Evolutionary conservation across 2,329 filamentous ascomycete species (phyloP).

Genomic region (Pochonia chlamydosporia): DNA sequence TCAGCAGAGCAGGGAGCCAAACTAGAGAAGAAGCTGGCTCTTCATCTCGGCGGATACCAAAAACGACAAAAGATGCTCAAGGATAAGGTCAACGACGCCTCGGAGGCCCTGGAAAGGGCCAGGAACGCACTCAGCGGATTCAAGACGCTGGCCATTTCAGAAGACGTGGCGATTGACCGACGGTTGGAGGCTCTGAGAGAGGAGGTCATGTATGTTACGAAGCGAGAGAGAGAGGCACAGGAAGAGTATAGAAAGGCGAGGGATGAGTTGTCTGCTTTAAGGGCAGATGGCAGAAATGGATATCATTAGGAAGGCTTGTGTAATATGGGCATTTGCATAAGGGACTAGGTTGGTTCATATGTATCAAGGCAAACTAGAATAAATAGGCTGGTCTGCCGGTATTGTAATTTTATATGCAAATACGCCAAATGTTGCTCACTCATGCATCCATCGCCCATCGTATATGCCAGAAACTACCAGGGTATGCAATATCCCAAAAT

Average conservation of each 20-base stretch:
- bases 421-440: no score
- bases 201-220: slow-evolving; percentile 77
- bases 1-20: slow-evolving; percentile 78
- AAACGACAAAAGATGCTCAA: slow-evolving; percentile 75
- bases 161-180: slow-evolving; percentile 68
- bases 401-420: no score
- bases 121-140: slow-evolving; percentile 67
- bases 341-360: no score
- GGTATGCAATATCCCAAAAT: no score
- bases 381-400: no score
- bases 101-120: slow-evolving; percentile 68
- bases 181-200: slow-evolving; percentile 70
- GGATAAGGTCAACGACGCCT: slow-evolving; percentile 72
- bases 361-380: no score
- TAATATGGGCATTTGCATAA: no score
- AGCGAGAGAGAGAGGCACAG: slow-evolving; percentile 84
- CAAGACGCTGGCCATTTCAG: slow-evolving; percentile 68
- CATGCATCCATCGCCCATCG: no score
- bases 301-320: no score
- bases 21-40: slow-evolving; percentile 84
- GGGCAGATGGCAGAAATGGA: slow-evolving; percentile 27
- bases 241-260: slow-evolving; percentile 71
- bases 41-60: slow-evolving; percentile 87
- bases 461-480: no score
- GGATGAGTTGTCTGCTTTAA: slow-evolving; percentile 68